Evolutionary conservation across 768 basidiomycete genomes (phyloP).

Genomic region (Termitomyces heimii): DNA sequence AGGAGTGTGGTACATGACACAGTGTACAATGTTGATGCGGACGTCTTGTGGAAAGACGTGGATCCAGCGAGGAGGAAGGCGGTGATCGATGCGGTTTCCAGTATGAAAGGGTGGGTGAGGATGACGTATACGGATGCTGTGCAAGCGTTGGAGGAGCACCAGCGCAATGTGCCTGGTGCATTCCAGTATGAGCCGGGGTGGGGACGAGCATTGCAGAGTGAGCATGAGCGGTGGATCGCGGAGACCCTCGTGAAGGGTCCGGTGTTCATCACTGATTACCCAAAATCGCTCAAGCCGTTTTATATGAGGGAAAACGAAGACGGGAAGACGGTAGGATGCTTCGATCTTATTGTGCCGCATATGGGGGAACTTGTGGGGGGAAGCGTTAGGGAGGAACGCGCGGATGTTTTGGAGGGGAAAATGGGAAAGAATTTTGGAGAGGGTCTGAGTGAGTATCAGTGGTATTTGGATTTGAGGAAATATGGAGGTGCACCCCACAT

Average conservation of each 20-base stretch:
- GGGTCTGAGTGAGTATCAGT: slow-evolving; percentile 36
- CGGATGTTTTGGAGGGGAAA: slow-evolving; percentile 39
- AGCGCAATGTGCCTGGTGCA: slow-evolving; percentile 22
- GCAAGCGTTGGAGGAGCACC: slow-evolving; percentile 37
- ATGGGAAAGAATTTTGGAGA: slow-evolving; percentile 43
- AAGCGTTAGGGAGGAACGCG: slow-evolving; percentile 79
- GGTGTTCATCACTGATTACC: slow-evolving; percentile 91
- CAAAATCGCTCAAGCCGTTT: slow-evolving; percentile 80
- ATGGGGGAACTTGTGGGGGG: slow-evolving; percentile 92
- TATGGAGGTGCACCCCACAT: slow-evolving; percentile 90
- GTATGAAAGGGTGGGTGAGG: slow-evolving; percentile 49
- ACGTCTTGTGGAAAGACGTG: slow-evolving; percentile 35
- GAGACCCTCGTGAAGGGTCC: slow-evolving; percentile 64
- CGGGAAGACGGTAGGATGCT: slow-evolving; percentile 76
- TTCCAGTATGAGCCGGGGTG: slow-evolving; percentile 59
- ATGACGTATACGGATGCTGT: slow-evolving; percentile 81
- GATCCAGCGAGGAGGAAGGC: slow-evolving; percentile 26
- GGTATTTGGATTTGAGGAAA: slow-evolving; percentile 81
- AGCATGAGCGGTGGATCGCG: slow-evolving; percentile 91
- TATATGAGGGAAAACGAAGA: slow-evolving; percentile 79
- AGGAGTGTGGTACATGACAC: slow-evolving; percentile 18
- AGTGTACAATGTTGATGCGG: slow-evolving; percentile 19
- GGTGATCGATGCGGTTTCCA: slow-evolving; percentile 29
- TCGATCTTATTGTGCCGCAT: slow-evolving; percentile 86
- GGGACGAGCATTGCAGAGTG: slow-evolving; percentile 74